phyloP scores from a whole-genome alignment of 495 filamentous ascomycete genomes.

The Neurospora hispaniola region DNA sequence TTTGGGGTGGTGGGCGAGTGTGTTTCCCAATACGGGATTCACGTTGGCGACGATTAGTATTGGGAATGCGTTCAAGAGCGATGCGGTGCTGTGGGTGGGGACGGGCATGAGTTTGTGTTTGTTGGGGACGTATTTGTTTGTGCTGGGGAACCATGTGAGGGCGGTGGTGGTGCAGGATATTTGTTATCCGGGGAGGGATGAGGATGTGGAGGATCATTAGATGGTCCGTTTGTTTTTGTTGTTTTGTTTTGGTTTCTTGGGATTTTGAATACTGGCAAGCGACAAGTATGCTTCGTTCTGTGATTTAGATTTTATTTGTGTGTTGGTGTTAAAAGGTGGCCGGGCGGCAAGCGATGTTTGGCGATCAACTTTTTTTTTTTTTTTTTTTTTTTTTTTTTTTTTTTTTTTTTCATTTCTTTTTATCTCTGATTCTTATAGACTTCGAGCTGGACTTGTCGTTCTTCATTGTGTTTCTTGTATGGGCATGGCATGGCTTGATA shows the following conservation, averaged over 20 bases:
- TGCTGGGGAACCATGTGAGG: slow-evolving; percentile 40
- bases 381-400: no score
- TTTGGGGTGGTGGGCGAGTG: slow-evolving; percentile 46
- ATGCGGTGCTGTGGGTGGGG: slow-evolving; percentile 33
- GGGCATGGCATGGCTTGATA: neutral
- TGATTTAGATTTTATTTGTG: no score
- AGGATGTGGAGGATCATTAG: slow-evolving; percentile 38
- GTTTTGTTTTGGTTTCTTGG: neutral
- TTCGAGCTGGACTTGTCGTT: neutral
- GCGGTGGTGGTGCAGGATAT: slow-evolving; percentile 47
- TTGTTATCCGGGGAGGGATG: slow-evolving; percentile 52
- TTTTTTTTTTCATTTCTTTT: no score
- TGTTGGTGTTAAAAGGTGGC: neutral
- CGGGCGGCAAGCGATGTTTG: neutral
- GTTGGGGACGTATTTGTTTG: slow-evolving; percentile 47
- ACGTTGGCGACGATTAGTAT: slow-evolving; percentile 40
- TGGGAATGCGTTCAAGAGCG: slow-evolving; percentile 33
- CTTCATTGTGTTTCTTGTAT: neutral
- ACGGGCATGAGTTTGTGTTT: slow-evolving; percentile 44
- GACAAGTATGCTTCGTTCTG: no score
- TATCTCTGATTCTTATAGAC: neutral
- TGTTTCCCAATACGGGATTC: slow-evolving; percentile 53
- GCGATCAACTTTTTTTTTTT: no score
- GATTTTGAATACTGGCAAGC: no score
- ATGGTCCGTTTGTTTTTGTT: neutral